Percentiles rank a stretch among this genome's conserved stretches.
Evolutionary conservation across 1,284 basidiomycete genomes (phyloP).

Genomic region (Tilletia horrida): DNA sequence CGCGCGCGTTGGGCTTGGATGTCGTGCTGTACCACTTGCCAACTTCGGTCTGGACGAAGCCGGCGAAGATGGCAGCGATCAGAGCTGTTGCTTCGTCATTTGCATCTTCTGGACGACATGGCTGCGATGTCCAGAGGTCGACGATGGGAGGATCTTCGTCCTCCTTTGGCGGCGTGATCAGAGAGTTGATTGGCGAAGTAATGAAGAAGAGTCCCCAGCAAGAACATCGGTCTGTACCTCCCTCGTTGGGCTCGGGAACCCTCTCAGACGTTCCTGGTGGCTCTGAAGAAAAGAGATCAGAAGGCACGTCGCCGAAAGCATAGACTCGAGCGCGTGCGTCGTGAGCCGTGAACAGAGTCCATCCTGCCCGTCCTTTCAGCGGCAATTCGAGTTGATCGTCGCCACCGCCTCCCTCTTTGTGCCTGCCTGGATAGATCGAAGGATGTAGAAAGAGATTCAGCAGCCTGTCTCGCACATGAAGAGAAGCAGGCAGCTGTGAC

Average conservation of each 20-base stretch:
- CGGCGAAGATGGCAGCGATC: background rate
- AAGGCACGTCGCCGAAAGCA: background rate
- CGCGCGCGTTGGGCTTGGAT: no score
- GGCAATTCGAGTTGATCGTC: background rate
- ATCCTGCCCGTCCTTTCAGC: background rate
- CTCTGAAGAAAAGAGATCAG: background rate
- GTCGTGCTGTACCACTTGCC: background rate
- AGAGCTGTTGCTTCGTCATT: background rate
- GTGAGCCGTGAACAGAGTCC: background rate
- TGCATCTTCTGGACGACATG: background rate
- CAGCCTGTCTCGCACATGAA: background rate
- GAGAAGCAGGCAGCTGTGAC: background rate
- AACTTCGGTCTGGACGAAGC: background rate
- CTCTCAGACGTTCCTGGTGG: background rate
- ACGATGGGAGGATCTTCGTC: background rate
- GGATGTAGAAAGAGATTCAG: constrained; percentile 1
- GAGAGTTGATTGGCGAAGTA: background rate
- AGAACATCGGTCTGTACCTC: background rate
- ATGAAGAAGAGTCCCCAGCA: background rate
- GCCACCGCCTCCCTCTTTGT: no score
- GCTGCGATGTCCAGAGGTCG: background rate
- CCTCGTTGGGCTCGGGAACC: background rate
- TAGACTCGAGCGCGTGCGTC: background rate
- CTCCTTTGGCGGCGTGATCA: background rate
- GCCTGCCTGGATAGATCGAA: background rate